Evolutionary conservation across 176 grass and related monocot species (phyloP).

Genomic region (Elaeis guineensis): DNA sequence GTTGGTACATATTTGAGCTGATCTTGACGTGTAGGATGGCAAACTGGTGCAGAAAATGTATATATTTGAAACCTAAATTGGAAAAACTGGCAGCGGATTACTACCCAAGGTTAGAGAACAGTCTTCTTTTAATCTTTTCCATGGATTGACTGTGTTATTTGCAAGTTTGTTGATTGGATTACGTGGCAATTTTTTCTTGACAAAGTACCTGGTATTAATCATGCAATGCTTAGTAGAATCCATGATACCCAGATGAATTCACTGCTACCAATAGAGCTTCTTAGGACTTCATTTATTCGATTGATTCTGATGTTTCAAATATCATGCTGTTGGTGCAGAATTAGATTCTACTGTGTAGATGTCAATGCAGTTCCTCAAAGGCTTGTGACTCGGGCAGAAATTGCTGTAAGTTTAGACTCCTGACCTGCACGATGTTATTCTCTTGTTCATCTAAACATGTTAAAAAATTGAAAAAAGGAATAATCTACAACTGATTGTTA

Average conservation of each 20-base stretch:
- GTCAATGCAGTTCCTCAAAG: constrained; percentile 88
- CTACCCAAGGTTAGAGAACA: constrained; percentile 58
- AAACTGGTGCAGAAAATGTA: constrained; percentile 97
- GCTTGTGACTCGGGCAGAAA: constrained; percentile 71
- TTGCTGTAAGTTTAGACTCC: constrained; percentile 50
- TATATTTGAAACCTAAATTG: constrained; percentile 97
- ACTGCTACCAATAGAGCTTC: too few relatives aligned
- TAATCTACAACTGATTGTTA: too few relatives aligned
- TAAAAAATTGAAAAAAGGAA: too few relatives aligned
- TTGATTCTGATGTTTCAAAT: neutral
- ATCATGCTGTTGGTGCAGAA: constrained; percentile 32
- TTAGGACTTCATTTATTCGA: too few relatives aligned
- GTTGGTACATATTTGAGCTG: constrained; percentile 1
- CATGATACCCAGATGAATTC: too few relatives aligned
- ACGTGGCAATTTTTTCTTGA: too few relatives aligned
- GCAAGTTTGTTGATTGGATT: too few relatives aligned
- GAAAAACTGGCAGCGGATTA: constrained; percentile 85
- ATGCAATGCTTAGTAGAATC: too few relatives aligned
- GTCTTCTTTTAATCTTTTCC: constrained; percentile 1
- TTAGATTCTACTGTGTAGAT: constrained; percentile 67
- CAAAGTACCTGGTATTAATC: too few relatives aligned
- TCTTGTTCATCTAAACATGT: too few relatives aligned
- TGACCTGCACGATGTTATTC: too few relatives aligned
- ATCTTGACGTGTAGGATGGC: constrained; percentile 55
- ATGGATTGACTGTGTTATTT: too few relatives aligned